Evolutionary conservation across 2,329 filamentous ascomycete species (phyloP).

Genomic region (Neofusicoccum sp.): DNA sequence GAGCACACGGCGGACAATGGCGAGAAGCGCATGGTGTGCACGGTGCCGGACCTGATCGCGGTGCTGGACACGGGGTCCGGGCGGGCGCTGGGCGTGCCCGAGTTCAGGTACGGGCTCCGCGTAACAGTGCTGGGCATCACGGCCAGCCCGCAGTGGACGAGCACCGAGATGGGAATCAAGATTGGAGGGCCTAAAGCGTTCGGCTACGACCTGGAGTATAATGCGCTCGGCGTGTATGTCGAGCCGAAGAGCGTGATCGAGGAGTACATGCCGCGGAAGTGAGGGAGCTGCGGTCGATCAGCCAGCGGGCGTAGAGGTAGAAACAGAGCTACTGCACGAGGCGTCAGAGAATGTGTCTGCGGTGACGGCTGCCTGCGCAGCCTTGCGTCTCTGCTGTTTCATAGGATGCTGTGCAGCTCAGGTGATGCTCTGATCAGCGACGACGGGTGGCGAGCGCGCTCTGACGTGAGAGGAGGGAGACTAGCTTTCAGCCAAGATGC

Average conservation of each 20-base stretch:
- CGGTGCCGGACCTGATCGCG: slow-evolving; percentile 41
- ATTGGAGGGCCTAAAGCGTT: slow-evolving; percentile 22
- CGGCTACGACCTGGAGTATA: slow-evolving; percentile 20
- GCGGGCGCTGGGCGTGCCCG: slow-evolving; percentile 18
- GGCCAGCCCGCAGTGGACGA: slow-evolving; percentile 19
- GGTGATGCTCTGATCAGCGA: neutral
- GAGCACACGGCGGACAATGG: slow-evolving; percentile 36
- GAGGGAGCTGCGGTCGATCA: neutral
- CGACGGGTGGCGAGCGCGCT: neutral
- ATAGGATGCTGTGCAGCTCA: neutral
- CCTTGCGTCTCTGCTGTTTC: slow-evolving; percentile 5
- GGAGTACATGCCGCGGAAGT: slow-evolving; percentile 9
- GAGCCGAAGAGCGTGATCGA: slow-evolving; percentile 22
- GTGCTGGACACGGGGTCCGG: slow-evolving; percentile 21
- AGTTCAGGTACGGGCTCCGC: slow-evolving; percentile 20
- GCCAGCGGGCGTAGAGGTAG: neutral
- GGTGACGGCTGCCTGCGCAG: neutral
- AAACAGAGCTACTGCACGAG: neutral
- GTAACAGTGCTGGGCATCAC: slow-evolving; percentile 22
- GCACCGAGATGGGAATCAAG: slow-evolving; percentile 3
- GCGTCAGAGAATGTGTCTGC: neutral
- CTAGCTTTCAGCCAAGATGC: neutral
- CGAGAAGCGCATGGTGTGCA: slow-evolving; percentile 46
- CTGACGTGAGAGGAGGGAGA: neutral
- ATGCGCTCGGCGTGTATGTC: slow-evolving; percentile 15